Evolutionary conservation across 2,329 filamentous ascomycete genomes (phyloP), one percentile per base, ranked within the genome.

Genomic region (Parastagonospora nodorum): DNA sequence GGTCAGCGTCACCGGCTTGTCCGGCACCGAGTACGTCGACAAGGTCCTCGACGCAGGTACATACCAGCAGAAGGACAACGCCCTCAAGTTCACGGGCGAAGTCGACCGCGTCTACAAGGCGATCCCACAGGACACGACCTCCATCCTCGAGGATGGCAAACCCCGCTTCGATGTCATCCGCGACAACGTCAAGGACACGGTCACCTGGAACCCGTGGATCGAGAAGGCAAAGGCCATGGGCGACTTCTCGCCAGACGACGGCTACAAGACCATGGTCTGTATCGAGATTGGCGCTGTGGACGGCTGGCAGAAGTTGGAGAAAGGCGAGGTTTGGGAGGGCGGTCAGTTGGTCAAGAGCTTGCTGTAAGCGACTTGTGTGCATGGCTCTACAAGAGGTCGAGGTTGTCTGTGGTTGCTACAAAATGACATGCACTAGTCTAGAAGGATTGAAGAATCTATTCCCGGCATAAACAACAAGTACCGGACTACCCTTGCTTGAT

Each of bases 161-260:
- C 80, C 86, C 11, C 78, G 82, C 43, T 92, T 89, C 77, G 85
- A 86, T 52, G 81, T 97, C 48, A 84, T 88, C 35, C 85, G 94
- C 55, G 91, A 97, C 75, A 92, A 91, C 60, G 82, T 99, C 60
- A 83, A 84, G 55, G 90, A 97, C 61, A 87, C 94, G 12, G 93
- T 97, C 1, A 89, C 97, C 28, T 99, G 94, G 94, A 99, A 99
- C 76, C 94, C 94, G 1, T 97, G 93, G 92, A 81, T 82, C 35
- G 90, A 92, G 57, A 96, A 95, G 79, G 86, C 90, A 1, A 84
- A 86, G 63, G 82, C 82, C 5, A 96, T 96, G 77, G 86, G 80
- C 45, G 94, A 99, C 74, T 97, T 97, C 72, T 84, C 83, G 51
- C 94, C 94, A 42, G 89, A 95, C 69, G 89, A 92, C 46, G 94